These are phyloP conservation scores for Suillus placidus DNA, from an alignment of 768 basidiomycete genomes.

Conservation along the genomic window DNA sequence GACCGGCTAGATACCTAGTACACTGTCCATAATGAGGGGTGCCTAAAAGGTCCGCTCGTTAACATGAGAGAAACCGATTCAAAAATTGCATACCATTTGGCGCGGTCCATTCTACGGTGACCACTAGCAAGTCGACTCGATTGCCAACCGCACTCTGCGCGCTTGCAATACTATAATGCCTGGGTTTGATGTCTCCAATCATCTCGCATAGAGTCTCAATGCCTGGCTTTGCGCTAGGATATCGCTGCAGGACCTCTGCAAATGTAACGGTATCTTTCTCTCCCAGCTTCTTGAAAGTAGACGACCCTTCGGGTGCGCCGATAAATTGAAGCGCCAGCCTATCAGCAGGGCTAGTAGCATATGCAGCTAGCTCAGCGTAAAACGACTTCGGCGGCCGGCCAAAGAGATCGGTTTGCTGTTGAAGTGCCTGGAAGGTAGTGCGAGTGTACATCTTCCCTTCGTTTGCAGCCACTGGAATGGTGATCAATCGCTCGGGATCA, in stretches of 20 bases:
- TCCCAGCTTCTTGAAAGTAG: constrained; percentile 93
- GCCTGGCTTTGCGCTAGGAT: constrained; percentile 75
- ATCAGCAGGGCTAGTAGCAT: constrained; percentile 72
- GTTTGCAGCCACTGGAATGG: constrained; percentile 69
- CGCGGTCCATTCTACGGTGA: constrained; percentile 93
- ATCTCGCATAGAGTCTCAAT: constrained; percentile 87
- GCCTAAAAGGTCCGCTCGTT: constrained; percentile 47
- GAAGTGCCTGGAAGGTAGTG: constrained; percentile 92
- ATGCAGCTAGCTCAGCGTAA: constrained; percentile 82
- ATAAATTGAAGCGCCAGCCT: constrained; percentile 87
- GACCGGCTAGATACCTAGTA: constrained; percentile 87
- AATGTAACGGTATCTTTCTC: constrained; percentile 96
- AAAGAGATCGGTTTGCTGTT: constrained; percentile 96
- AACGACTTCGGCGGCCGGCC: constrained; percentile 96
- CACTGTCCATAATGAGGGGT: constrained; percentile 87
- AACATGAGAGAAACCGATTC: constrained; percentile 1
- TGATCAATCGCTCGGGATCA: constrained; percentile 76
- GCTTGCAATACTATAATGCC: constrained; percentile 98
- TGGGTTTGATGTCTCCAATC: constrained; percentile 93
- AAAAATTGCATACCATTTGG: constrained; percentile 65
- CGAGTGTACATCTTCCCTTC: constrained; percentile 83
- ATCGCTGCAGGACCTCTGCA: constrained; percentile 80
- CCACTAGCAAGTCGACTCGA: constrained; percentile 91
- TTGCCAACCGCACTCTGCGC: constrained; percentile 95
- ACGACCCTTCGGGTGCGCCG: constrained; percentile 85